A percentile compares a stretch with the other conserved stretches of the same genome.
These are phyloP conservation scores for Aspergillus ibericus DNA, from an alignment of 2,329 filamentous ascomycete species.

Conservation along the genomic window DNA sequence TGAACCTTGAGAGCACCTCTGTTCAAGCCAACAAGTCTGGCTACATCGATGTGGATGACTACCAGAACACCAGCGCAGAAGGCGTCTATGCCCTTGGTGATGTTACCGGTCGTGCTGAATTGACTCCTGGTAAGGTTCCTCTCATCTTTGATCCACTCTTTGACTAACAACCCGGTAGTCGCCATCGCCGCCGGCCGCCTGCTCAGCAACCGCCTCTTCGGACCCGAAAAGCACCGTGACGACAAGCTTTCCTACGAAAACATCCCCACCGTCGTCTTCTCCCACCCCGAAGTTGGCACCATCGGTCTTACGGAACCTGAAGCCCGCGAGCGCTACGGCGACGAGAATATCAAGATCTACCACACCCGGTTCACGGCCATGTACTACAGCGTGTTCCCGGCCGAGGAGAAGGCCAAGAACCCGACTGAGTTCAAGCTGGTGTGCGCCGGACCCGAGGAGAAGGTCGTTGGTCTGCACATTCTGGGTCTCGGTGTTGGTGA, in stretches of 20 bases:
- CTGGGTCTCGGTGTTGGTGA: constrained; percentile 53
- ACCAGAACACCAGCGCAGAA: constrained; percentile 50
- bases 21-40: constrained; percentile 43
- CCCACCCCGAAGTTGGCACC: constrained; percentile 53
- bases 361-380: constrained; percentile 51
- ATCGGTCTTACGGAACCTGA: constrained; percentile 52
- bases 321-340: constrained; percentile 49
- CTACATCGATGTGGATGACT: constrained; percentile 50
- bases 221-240: constrained; percentile 44
- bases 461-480: constrained; percentile 53
- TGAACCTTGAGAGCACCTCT: constrained; percentile 44
- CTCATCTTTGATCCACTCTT: background rate
- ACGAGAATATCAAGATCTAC: constrained; percentile 53
- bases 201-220: constrained; percentile 53
- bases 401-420: constrained; percentile 51
- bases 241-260: constrained; percentile 51
- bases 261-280: constrained; percentile 55
- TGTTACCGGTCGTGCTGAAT: constrained; percentile 52
- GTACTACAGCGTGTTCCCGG: constrained; percentile 49
- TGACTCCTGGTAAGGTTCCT: constrained; percentile 48
- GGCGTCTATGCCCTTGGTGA: constrained; percentile 54
- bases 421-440: constrained; percentile 55
- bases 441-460: constrained; percentile 50
- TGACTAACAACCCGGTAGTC: constrained; percentile 32
- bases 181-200: constrained; percentile 54